Percentiles rank a stretch among this genome's conserved stretches.
Evolutionary conservation across 2,329 filamentous ascomycete genomes (phyloP).

Genomic region (Ophiocordyceps sinensis): DNA sequence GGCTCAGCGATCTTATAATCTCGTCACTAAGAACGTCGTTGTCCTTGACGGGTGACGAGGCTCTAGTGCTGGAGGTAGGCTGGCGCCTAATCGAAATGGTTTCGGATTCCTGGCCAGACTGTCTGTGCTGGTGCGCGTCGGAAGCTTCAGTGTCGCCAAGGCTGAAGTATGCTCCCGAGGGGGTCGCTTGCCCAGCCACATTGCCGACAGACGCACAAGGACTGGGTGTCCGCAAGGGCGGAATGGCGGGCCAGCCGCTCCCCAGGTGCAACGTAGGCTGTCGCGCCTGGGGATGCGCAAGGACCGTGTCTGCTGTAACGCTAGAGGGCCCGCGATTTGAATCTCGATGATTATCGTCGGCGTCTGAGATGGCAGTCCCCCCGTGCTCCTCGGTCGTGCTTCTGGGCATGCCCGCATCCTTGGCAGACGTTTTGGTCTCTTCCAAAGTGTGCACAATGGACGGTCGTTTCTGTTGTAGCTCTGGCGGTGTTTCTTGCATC

Average conservation of each 20-base stretch:
- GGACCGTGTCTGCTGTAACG: not conserved
- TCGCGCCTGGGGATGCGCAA: not conserved
- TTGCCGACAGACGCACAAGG: conserved; percentile 6
- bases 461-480: too few species aligned
- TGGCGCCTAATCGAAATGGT: conserved; percentile 23
- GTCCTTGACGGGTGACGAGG: conserved; percentile 46
- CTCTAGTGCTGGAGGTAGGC: conserved; percentile 31
- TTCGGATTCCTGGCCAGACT: conserved; percentile 19
- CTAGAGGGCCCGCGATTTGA: not conserved
- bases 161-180: conserved; percentile 1
- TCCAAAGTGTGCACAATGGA: too few species aligned
- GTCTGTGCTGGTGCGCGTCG: conserved; percentile 4
- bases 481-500: not conserved
- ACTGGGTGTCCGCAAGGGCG: conserved; percentile 19
- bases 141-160: too few species aligned
- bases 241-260: conserved; percentile 8
- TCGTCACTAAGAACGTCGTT: conserved; percentile 60
- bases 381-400: too few species aligned
- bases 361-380: too few species aligned
- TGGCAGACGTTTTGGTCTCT: too few species aligned
- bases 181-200: conserved; percentile 26
- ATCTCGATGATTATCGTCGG: too few species aligned
- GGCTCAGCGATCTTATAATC: conserved; percentile 55
- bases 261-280: not conserved
- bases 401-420: too few species aligned